phyloP scores from a whole-genome alignment of 1,284 basidiomycete species.

The Clitocybe nebularis region DNA sequence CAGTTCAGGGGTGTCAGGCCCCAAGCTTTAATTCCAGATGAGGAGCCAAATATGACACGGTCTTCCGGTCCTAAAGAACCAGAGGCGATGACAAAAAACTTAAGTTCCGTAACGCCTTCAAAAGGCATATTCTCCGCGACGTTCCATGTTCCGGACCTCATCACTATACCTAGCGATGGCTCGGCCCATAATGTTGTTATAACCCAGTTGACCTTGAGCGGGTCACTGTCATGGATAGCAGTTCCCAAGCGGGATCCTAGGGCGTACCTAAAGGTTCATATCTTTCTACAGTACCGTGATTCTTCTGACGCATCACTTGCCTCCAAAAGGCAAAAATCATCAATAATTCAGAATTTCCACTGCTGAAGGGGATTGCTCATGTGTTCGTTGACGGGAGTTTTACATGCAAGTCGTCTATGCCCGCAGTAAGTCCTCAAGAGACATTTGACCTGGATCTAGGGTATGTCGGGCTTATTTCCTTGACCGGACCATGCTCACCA shows the following conservation, averaged over 20 bases:
- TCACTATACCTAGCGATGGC: conserved; percentile 29
- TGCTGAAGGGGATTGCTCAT: conserved; percentile 24
- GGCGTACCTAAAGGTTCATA: conserved; percentile 26
- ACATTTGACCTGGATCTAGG: neutral
- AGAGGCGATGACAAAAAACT: neutral
- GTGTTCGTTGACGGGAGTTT: neutral
- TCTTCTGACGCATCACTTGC: neutral
- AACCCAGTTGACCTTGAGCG: conserved; percentile 24
- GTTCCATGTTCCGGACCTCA: conserved; percentile 28
- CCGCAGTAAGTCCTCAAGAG: neutral
- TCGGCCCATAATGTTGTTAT: conserved; percentile 30
- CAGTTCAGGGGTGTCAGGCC: too few relatives aligned
- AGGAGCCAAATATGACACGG: too few relatives aligned
- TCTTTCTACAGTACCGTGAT: too few relatives aligned
- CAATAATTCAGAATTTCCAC: conserved; percentile 35
- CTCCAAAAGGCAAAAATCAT: conserved; percentile 30
- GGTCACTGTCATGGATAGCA: conserved; percentile 32
- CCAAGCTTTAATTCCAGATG: too few relatives aligned
- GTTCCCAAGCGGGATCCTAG: conserved; percentile 30
- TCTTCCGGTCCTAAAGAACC: too few relatives aligned
- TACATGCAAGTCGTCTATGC: neutral
- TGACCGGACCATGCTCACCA: too few relatives aligned
- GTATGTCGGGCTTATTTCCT: too few relatives aligned
- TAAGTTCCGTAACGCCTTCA: neutral
- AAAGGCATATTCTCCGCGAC: conserved; percentile 20